phyloP scores from a whole-genome alignment of 257 asterid genomes.

The Capsicum rhomboideum region DNA sequence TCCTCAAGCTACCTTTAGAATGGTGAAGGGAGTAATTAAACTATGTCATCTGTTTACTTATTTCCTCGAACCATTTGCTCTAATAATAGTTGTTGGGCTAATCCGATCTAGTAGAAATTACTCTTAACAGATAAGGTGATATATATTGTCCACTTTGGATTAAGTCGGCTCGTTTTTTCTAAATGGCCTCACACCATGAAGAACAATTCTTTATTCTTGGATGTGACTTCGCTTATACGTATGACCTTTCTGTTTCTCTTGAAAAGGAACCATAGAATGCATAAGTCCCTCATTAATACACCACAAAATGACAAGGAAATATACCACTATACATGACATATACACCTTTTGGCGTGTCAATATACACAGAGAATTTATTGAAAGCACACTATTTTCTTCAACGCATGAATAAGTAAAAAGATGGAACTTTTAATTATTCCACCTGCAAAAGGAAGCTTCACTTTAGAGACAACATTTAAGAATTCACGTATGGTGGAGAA shows the following conservation, averaged over 20 bases:
- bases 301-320: not conserved
- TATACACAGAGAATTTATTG: not conserved
- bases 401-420: not conserved
- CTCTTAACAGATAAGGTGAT: not conserved
- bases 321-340: not conserved
- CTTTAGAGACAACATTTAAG: not conserved
- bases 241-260: not conserved
- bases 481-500: not conserved
- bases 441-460: not conserved
- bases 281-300: not conserved
- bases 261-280: not conserved
- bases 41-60: not conserved
- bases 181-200: not conserved
- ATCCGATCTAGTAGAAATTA: too few relatives aligned
- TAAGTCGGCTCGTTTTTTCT: not conserved
- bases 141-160: not conserved
- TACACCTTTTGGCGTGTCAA: not conserved
- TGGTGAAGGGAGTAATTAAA: not conserved
- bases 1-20: not conserved
- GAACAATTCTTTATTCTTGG: not conserved
- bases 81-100: not conserved
- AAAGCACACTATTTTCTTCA: not conserved
- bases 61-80: not conserved
- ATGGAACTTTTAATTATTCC: not conserved
- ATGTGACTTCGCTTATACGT: not conserved